Conservation (phyloP, 2,329 filamentous ascomycete species). For the Fusarium staphyleae region DNA sequence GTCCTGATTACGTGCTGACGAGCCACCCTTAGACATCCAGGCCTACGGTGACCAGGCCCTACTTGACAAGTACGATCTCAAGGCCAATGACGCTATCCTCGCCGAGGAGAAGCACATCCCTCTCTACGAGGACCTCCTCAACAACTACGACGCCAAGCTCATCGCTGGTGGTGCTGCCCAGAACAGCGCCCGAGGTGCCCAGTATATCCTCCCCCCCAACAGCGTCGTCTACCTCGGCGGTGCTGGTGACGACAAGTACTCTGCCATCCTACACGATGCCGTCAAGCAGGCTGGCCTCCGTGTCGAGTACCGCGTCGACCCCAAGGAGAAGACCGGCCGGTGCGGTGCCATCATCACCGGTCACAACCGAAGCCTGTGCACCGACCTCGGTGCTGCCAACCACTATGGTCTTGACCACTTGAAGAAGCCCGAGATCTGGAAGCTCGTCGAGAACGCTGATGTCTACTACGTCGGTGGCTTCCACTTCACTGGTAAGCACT, state of each 20-base stretch:
- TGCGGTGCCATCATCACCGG: conserved; percentile 97
- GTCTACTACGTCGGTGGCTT: conserved; percentile 95
- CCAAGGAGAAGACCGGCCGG: conserved; percentile 83
- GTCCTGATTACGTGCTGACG: conserved; percentile 28
- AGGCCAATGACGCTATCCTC: conserved; percentile 97
- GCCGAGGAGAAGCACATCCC: conserved; percentile 89
- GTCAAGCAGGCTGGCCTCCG: conserved; percentile 87
- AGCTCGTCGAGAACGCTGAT: conserved; percentile 85
- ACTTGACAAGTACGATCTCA: conserved; percentile 90
- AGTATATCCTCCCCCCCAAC: conserved; percentile 91
- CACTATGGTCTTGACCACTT: conserved; percentile 95
- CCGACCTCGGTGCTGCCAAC: conserved; percentile 94
- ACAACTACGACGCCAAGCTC: conserved; percentile 90
- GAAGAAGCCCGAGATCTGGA: conserved; percentile 90
- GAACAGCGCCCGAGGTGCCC: conserved; percentile 94
- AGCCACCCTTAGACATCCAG: conserved; percentile 76
- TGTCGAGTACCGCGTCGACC: conserved; percentile 93
- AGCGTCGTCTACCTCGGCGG: conserved; percentile 93
- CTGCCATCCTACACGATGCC: conserved; percentile 84
- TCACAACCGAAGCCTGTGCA: conserved; percentile 93
- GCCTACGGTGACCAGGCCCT: conserved; percentile 81
- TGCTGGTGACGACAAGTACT: conserved; percentile 95
- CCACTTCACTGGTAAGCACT: conserved; percentile 76
- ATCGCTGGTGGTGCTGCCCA: conserved; percentile 96
- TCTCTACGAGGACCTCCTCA: conserved; percentile 92